phyloP scores from a whole-genome alignment of 345 rosid species.

The Corchorus capsularis region DNA sequence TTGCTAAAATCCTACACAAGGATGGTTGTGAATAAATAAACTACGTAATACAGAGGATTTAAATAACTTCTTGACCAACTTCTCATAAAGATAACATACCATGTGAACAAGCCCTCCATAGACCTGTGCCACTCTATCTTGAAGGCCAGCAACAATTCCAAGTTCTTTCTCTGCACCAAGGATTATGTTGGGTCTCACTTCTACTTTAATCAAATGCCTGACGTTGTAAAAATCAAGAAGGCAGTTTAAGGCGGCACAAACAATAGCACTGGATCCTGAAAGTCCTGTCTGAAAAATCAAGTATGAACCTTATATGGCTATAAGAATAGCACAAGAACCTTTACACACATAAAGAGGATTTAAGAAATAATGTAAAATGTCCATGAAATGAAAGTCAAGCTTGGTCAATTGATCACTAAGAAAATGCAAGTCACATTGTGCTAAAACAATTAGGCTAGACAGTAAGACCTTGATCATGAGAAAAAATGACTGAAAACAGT shows the following conservation, averaged over 20 bases:
- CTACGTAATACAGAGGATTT: neutral
- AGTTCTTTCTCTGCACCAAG: slow-evolving; percentile 83
- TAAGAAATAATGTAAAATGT: neutral
- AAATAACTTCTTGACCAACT: neutral
- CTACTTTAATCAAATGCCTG: slow-evolving; percentile 70
- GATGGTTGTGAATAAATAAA: neutral
- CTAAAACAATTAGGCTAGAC: neutral
- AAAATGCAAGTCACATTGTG: neutral
- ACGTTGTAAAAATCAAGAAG: slow-evolving; percentile 87
- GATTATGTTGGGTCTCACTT: slow-evolving; percentile 70
- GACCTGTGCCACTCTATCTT: slow-evolving; percentile 93
- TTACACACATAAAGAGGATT: neutral
- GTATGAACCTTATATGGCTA: slow-evolving; percentile 1
- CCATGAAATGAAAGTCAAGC: neutral
- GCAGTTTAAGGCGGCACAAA: slow-evolving; percentile 88
- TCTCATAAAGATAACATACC: slow-evolving; percentile 43
- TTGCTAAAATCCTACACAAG: slow-evolving; percentile 69
- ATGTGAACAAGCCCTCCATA: slow-evolving; percentile 96
- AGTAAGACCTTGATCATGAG: neutral
- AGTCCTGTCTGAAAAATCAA: slow-evolving; percentile 81
- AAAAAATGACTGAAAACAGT: neutral
- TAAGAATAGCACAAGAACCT: neutral
- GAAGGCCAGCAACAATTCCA: slow-evolving; percentile 97
- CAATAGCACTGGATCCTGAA: slow-evolving; percentile 98
- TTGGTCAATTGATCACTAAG: neutral